Evolutionary conservation across 495 filamentous ascomycete genomes (phyloP).

Genomic region (Daldinia bambusicola): DNA sequence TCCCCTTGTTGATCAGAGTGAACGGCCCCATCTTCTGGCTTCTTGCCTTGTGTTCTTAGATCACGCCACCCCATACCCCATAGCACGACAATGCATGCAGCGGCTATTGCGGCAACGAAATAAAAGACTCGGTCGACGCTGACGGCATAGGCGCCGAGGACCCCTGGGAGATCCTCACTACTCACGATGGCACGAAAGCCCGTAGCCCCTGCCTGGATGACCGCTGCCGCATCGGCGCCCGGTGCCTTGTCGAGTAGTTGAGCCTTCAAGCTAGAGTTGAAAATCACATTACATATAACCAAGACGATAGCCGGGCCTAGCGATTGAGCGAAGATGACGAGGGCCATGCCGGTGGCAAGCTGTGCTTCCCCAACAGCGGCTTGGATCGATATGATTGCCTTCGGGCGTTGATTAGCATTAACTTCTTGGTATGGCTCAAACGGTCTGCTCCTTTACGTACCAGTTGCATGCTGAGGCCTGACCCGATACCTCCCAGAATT

Average conservation of each 20-base stretch:
- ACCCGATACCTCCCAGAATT: conserved; percentile 50
- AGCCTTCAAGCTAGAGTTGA: conserved; percentile 2
- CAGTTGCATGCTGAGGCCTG: too few relatives aligned
- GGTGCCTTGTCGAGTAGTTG: conserved; percentile 1
- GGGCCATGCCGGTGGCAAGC: conserved; percentile 58
- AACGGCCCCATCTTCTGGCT: not conserved
- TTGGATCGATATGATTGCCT: too few relatives aligned
- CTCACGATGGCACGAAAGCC: not conserved
- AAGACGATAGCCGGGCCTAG: conserved; percentile 60
- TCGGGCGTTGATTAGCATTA: too few relatives aligned
- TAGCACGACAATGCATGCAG: conserved; percentile 6
- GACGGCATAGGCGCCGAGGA: conserved; percentile 1
- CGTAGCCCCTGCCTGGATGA: not conserved
- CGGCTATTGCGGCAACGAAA: conserved; percentile 9
- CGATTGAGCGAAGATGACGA: conserved; percentile 62
- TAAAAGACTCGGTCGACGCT: conserved; percentile 19
- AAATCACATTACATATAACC: conserved; percentile 11
- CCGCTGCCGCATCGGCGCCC: not conserved
- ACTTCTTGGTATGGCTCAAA: not conserved
- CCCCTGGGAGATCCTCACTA: not conserved
- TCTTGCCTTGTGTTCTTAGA: not conserved
- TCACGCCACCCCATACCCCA: conserved; percentile 14
- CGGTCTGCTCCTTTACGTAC: too few relatives aligned
- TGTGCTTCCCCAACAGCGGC: conserved; percentile 27
- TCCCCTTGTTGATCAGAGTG: not conserved